phyloP scores from a whole-genome alignment of 2,329 filamentous ascomycete genomes.

The Ceratocystis diversiconidia region DNA sequence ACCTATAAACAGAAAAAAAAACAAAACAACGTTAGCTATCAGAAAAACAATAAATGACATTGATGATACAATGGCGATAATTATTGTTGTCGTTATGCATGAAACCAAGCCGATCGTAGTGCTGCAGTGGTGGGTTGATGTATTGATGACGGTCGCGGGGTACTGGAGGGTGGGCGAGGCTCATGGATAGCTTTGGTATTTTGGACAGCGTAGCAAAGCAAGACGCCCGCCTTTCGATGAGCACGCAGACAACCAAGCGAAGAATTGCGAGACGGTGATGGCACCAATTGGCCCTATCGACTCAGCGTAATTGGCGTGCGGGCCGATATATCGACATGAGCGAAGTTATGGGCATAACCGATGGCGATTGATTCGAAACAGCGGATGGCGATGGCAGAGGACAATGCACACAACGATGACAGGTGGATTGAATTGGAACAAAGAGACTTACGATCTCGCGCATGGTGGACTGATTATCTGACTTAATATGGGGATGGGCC shows the following conservation, averaged over 20 bases:
- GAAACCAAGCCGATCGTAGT: slow-evolving; percentile 6
- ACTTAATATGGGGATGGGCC: slow-evolving; percentile 22
- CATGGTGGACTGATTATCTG: slow-evolving; percentile 35
- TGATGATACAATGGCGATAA: neutral
- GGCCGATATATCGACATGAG: too few species aligned
- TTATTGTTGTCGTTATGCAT: neutral
- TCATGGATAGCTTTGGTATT: slow-evolving; percentile 7
- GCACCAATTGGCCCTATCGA: slow-evolving; percentile 13
- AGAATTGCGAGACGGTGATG: neutral
- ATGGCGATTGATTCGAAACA: slow-evolving; percentile 14
- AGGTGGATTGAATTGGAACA: slow-evolving; percentile 5
- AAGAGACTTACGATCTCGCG: slow-evolving; percentile 51
- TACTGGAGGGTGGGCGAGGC: slow-evolving; percentile 1
- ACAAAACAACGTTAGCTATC: slow-evolving; percentile 11
- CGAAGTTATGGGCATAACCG: too few species aligned
- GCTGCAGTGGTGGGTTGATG: slow-evolving; percentile 22
- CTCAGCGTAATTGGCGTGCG: neutral
- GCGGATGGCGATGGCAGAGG: slow-evolving; percentile 6
- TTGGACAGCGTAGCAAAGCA: neutral
- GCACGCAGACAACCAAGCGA: neutral
- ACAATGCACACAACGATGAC: neutral
- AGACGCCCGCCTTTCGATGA: too few species aligned
- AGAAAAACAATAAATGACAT: neutral
- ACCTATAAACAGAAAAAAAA: slow-evolving; percentile 52
- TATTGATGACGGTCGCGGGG: slow-evolving; percentile 27